Evolutionary conservation across 805 yeast genomes (phyloP), one percentile per base, ranked within the genome.

Genomic region (Pichia kluyveri): DNA sequence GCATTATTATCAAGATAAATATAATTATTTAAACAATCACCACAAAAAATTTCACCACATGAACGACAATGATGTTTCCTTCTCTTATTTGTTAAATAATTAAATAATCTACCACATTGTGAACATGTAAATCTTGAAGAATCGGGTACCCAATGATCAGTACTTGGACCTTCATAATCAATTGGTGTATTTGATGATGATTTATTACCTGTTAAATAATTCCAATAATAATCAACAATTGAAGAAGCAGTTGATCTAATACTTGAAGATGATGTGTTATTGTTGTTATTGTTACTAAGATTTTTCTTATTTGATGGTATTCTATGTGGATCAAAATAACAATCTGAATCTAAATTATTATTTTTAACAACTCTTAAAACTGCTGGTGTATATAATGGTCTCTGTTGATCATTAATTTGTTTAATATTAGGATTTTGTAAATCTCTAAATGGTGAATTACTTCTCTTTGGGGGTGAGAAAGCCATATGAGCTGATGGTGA

Each of bases 341-440:
- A 32, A 30, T 43, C 51, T 7, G 34, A 36, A 8, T 32, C 38
- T 14, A 39, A 42, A 39, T 51, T 40, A 28, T 30, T 38, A 30
- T 46, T 45, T 38, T 43, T 56, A 44, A 57, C 62, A 1, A 49
- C 72, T 55, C 86, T 75, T 45, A 90, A 70, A 11, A 90, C 98
- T 0, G 96, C 96, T 0, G 98, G 98, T 0, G 85, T 73, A 59
- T 88, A 90, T 69, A 90, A 69, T 10, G 97, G 96, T 58, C 86
- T 83, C 61, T 88, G 79, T 52, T 87, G 90, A 42, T 83, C 84
- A 50, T 80, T 80, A 48, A 89, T 80, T 58, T 89, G 96, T 60
- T 81, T 83, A 23, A 83, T 62, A 50, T 69, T 69, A 42, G 63
- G 57, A 45, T 58, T 58, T 32, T 63, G 51, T 0, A 64, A 56